Conservation (phyloP, 129 eudicot genomes). For the Artemisia annua region DNA sequence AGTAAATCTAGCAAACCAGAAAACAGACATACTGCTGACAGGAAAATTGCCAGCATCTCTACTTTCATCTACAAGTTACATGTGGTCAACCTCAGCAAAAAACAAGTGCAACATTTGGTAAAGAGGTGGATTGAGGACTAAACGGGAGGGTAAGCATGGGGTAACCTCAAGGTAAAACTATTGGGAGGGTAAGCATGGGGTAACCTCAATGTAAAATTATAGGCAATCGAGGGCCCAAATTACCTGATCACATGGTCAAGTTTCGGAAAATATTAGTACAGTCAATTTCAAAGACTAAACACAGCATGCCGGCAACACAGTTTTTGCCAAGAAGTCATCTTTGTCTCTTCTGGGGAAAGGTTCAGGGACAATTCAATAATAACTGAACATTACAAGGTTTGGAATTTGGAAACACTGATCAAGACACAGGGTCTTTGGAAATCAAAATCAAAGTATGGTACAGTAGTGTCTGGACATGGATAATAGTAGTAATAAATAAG, state of each 20-base stretch:
- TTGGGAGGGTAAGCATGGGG: constrained; percentile 6
- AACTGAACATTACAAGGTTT: constrained; percentile 29
- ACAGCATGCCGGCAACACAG: not conserved
- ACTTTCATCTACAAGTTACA: too few relatives aligned
- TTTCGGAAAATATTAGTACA: not conserved
- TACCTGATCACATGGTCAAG: not conserved
- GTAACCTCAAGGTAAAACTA: constrained; percentile 13
- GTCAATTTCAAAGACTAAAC: too few relatives aligned
- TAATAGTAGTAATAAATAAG: constrained; percentile 39
- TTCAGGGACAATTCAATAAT: constrained; percentile 18
- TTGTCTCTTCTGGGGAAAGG: constrained; percentile 10
- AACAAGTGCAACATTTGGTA: not conserved
- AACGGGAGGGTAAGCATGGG: constrained; percentile 6
- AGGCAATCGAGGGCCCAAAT: not conserved
- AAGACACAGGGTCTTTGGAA: constrained; percentile 68
- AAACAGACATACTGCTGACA: too few relatives aligned
- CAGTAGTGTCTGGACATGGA: constrained; percentile 65
- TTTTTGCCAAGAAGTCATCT: not conserved
- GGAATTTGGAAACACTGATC: constrained; percentile 47
- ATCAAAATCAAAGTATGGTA: constrained; percentile 57
- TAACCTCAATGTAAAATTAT: constrained; percentile 10
- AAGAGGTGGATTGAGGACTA: constrained; percentile 9
- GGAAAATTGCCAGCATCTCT: too few relatives aligned
- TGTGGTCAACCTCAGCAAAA: not conserved
- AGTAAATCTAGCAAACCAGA: not conserved